Evolutionary conservation across 371 early-diverging fungal species (phyloP), one percentile per base, ranked within the genome.

Genomic region (Mortierella sp.): DNA sequence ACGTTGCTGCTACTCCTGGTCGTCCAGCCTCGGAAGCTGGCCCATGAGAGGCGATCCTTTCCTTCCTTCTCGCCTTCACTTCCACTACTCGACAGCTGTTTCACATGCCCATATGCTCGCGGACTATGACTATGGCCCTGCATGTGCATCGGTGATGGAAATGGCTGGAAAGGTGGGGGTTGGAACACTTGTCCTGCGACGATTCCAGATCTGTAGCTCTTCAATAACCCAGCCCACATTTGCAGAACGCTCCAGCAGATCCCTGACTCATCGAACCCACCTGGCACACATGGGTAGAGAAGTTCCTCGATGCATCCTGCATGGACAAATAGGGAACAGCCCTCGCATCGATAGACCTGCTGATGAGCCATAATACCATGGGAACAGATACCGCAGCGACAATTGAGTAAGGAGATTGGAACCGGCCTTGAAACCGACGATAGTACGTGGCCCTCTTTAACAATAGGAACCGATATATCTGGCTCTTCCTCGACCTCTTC

Each of bases 211-310:
- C 94, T 80, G 66, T 94, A 94, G 49, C 88, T 82, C 64, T 89
- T 90, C 50, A 94, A 64, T 21, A 94, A 79, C 0, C 93, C 91
- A 5, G 92, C 91, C 82, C 92, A 93, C 78, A 92, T 86, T 51
- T 90, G 89, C 43, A 94, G 76, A 42, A 93, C 92, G 6, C 90
- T 84, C 51, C 84, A 81, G 48, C 86, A 87, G 48, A 94, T 84
- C 28, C 89, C 91, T 34, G 81, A 68, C 62, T 93, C 93, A 62
- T 92, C 85, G 69, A 93, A 94, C 31, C 87, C 85, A 28, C 81
- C 79, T 14, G 89, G 89, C 14, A 86, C 79, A 61, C 89, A 89
- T 17, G 85, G 81, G 44, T 86, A 86, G 8, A 89, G 59, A 11
- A 89, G 78, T 28, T 89, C 82, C 17, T 83, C 82, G 9, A 83